Percentiles rank a stretch among this genome's conserved stretches.
phyloP scores from a whole-genome alignment of 2,329 filamentous ascomycete species.

The Claviceps africana region DNA sequence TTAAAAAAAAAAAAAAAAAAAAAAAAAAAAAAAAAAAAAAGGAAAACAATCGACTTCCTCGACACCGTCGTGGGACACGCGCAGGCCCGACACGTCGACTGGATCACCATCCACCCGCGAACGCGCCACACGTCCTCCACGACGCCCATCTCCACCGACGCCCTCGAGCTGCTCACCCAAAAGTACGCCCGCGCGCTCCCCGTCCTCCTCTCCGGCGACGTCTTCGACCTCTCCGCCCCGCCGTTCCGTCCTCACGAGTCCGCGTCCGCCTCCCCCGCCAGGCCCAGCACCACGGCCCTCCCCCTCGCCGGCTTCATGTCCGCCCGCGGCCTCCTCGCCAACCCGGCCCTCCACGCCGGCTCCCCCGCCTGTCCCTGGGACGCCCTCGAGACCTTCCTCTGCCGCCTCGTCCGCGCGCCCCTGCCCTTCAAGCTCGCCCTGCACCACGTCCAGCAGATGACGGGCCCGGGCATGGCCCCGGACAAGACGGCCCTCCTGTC shows the following conservation, averaged over 20 bases:
- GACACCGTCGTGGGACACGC: slow-evolving; percentile 43
- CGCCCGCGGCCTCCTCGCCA: slow-evolving; percentile 51
- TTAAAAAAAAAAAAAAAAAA: too few species aligned
- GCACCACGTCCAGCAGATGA: slow-evolving; percentile 57
- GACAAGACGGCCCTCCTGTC: slow-evolving; percentile 38
- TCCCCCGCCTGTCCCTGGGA: slow-evolving; percentile 44
- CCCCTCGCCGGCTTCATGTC: slow-evolving; percentile 53
- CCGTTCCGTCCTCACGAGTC: slow-evolving; percentile 17
- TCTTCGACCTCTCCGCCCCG: slow-evolving; percentile 42
- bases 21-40: too few species aligned
- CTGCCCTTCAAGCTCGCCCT: slow-evolving; percentile 49
- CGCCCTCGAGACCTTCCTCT: slow-evolving; percentile 49
- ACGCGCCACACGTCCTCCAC: slow-evolving; percentile 46
- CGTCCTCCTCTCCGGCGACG: slow-evolving; percentile 54
- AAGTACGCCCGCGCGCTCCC: slow-evolving; percentile 42
- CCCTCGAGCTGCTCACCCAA: slow-evolving; percentile 40
- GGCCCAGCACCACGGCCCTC: slow-evolving; percentile 33
- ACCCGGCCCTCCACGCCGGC: slow-evolving; percentile 51
- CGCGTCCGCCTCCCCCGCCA: slow-evolving; percentile 10
- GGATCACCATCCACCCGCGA: slow-evolving; percentile 57
- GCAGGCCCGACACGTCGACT: slow-evolving; percentile 43
- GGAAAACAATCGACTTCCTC: slow-evolving; percentile 47
- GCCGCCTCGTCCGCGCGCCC: slow-evolving; percentile 39
- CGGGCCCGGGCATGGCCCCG: slow-evolving; percentile 38
- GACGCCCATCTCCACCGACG: slow-evolving; percentile 45